Evolutionary conservation across 2,329 filamentous ascomycete species (phyloP), one percentile per base, ranked within the genome.

Genomic region (Grosmannia penicillata): DNA sequence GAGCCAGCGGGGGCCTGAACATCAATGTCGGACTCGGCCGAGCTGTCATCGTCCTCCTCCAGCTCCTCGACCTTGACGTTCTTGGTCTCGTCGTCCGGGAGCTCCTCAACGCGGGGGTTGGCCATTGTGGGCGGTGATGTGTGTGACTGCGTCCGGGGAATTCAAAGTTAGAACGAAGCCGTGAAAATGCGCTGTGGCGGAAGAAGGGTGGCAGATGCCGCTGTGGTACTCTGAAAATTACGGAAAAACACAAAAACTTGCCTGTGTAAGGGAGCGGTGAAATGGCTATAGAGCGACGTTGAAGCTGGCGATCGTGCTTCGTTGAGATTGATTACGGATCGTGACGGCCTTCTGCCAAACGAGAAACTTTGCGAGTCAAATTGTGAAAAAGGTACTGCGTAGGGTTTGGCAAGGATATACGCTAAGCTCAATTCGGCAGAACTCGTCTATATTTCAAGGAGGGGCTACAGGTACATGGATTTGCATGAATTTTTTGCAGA

Each of bases 101-200:
- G 77, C 70, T 98, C 91, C 74, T 98, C 89, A 66, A 96, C 80
- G 66, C 89, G 82, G 63, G 89, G 84, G 73, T 95, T 93, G 62
- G 91, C 82, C 91, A 98, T 98, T 63, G 65, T 83, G 59, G 23
- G 13, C n/a, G 25, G 32, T 35, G 19, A 13, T 11, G 23, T 25
- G 7, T 33, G 8, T 6, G 30, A 24, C 30, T 33, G 30, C 13
- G 6, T 7, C 13, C 28, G 8, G 22, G 15, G 18, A 21, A 38
- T 3, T 3, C 15, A 23, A 8, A 4, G 28, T 31, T 25, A 38
- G 29, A 23, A 30, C 2, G 4, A 5, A n/a, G n/a, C 9, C 28
- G 15, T 7, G 28, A 13, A 31, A 31, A n/a, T n/a, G n/a, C n/a
- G n/a, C n/a, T n/a, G n/a, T n/a, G n/a, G 4, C 11, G 14, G 24